phyloP scores from a whole-genome alignment of 345 rosid genomes.

The Sapria himalayana region DNA sequence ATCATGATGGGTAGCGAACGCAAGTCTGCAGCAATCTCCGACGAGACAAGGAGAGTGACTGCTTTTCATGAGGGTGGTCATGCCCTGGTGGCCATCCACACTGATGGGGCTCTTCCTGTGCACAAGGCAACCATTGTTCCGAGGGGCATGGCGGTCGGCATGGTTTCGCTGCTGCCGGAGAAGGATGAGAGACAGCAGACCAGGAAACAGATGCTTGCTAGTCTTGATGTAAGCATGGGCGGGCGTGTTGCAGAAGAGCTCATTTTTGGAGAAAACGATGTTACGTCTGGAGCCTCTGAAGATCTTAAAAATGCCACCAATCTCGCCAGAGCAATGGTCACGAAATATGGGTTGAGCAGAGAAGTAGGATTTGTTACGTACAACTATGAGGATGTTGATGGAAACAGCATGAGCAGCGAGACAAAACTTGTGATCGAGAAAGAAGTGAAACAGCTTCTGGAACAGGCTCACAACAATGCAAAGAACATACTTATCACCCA shows the following conservation, averaged over 20 bases:
- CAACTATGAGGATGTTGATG: slow-evolving; percentile 62
- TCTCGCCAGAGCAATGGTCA: slow-evolving; percentile 78
- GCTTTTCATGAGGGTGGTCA: slow-evolving; percentile 98
- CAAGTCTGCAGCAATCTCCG: slow-evolving; percentile 80
- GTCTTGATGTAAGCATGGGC: slow-evolving; percentile 88
- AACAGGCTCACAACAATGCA: slow-evolving; percentile 76
- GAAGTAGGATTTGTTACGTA: slow-evolving; percentile 70
- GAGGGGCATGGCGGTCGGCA: slow-evolving; percentile 85
- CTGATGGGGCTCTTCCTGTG: slow-evolving; percentile 83
- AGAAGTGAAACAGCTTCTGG: slow-evolving; percentile 50
- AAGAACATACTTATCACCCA: slow-evolving; percentile 53
- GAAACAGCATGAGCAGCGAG: slow-evolving; percentile 96
- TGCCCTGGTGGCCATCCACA: slow-evolving; percentile 83
- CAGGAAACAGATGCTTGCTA: slow-evolving; percentile 86
- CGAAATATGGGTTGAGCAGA: slow-evolving; percentile 76
- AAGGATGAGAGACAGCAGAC: slow-evolving; percentile 58
- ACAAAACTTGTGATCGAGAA: slow-evolving; percentile 81
- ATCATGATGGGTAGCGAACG: slow-evolving; percentile 98
- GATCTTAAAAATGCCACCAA: slow-evolving; percentile 75
- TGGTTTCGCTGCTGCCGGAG: slow-evolving; percentile 84
- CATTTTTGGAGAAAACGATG: slow-evolving; percentile 77
- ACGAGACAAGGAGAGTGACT: slow-evolving; percentile 46
- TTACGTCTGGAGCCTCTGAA: slow-evolving; percentile 68
- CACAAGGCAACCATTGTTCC: slow-evolving; percentile 96
- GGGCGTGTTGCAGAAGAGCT: slow-evolving; percentile 93